Evolutionary conservation across 352 stramenopile genomes (phyloP).

Genomic region (Aphanomyces astaci): DNA sequence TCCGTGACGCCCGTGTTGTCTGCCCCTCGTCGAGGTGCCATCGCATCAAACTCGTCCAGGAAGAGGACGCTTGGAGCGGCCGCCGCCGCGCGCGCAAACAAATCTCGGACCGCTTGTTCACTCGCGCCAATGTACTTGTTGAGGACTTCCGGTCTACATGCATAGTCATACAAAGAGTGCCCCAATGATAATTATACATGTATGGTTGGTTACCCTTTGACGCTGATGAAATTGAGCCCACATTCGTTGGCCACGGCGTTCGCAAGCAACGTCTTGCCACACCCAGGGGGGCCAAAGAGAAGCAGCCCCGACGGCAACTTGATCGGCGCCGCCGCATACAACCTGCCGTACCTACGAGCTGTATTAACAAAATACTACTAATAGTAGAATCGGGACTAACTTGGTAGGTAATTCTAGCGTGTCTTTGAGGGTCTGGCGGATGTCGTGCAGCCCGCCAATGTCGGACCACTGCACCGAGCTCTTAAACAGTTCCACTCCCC

Average conservation of each 20-base stretch:
- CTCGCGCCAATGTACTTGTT: slow-evolving; percentile 89
- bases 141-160: slow-evolving; percentile 56
- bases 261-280: slow-evolving; percentile 84
- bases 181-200: not conserved
- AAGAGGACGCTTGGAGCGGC: slow-evolving; percentile 77
- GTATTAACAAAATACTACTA: not conserved
- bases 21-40: slow-evolving; percentile 88
- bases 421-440: slow-evolving; percentile 83
- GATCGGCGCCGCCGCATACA: slow-evolving; percentile 76
- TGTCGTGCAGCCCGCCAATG: slow-evolving; percentile 68
- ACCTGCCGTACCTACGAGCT: slow-evolving; percentile 42
- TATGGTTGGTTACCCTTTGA: slow-evolving; percentile 53
- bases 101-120: slow-evolving; percentile 82
- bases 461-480: slow-evolving; percentile 82
- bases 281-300: slow-evolving; percentile 86
- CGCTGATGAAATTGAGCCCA: slow-evolving; percentile 84
- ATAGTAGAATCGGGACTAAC: slow-evolving; percentile 1
- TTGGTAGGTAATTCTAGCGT: slow-evolving; percentile 81
- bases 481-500: slow-evolving; percentile 78
- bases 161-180: not conserved
- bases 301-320: slow-evolving; percentile 81
- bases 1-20: slow-evolving; percentile 95
- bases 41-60: slow-evolving; percentile 91
- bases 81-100: slow-evolving; percentile 69
- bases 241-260: slow-evolving; percentile 81